Percentiles rank a stretch among this genome's conserved stretches.
These are phyloP conservation scores for Cymodocea nodosa DNA, from an alignment of 116 monocot species.

Conservation along the genomic window DNA sequence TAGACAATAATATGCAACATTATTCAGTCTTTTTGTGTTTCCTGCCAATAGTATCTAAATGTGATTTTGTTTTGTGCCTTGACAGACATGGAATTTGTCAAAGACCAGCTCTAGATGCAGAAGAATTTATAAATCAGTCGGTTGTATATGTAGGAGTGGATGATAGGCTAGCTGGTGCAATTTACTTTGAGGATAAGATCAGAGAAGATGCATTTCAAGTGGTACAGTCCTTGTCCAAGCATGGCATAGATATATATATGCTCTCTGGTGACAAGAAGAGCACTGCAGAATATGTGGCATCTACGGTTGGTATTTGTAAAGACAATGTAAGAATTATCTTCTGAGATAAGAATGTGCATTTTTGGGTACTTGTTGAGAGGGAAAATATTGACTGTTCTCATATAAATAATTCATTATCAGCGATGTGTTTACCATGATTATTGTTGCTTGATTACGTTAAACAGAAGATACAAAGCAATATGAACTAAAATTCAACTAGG, in stretches of 20 bases:
- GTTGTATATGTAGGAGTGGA: constrained; percentile 90
- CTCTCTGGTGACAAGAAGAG: constrained; percentile 87
- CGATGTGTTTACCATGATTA: too few species aligned
- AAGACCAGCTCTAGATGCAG: constrained; percentile 40
- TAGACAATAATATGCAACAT: neutral
- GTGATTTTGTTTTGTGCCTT: constrained; percentile 4
- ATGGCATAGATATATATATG: constrained; percentile 75
- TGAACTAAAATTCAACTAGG: too few species aligned
- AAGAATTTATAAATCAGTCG: constrained; percentile 46
- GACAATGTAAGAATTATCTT: constrained; percentile 45
- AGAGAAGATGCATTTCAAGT: constrained; percentile 83
- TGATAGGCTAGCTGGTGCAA: constrained; percentile 56
- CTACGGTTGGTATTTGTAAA: constrained; percentile 69
- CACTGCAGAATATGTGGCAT: constrained; percentile 80
- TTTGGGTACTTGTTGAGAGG: too few species aligned
- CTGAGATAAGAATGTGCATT: neutral
- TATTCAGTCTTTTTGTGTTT: neutral
- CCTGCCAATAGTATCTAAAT: neutral
- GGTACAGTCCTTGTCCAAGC: constrained; percentile 52
- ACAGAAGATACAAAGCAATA: too few species aligned
- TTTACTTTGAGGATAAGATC: constrained; percentile 90
- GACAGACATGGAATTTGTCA: constrained; percentile 74
- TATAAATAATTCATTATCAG: too few species aligned
- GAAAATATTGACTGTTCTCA: too few species aligned
- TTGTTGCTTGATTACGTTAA: too few species aligned